Base-by-base conservation (phyloP, 805 yeast species). In the Wickerhamiella cacticola region DNA sequence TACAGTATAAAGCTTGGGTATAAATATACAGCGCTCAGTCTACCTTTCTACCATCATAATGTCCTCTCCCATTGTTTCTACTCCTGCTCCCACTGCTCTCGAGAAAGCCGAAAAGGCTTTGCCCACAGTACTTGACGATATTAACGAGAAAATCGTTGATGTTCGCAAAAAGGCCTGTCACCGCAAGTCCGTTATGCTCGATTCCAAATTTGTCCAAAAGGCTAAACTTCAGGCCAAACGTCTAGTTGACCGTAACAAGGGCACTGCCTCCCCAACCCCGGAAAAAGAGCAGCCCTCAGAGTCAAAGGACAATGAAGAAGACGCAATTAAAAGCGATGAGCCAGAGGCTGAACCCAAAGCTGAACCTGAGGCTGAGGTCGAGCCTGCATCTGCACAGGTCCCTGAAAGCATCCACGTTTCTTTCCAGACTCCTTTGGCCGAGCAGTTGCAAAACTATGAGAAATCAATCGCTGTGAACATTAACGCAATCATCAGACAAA, bases 151-250 rank as follows among this genome's bases (percentile, higher is more conserved):
- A 23, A 4, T 39, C n/a, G 29, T 12, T 19, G 19, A 22, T 15
- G 29, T 23, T 24, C 42, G 42, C 24, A 16, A 22, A n/a, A 39
- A 39, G 15, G 42, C 42, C 12, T 39, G 42, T 23, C 16, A 5
- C 24, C 42, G 42, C 42, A 39, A 39, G 29, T 39, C 42, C 6
- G 29, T 22, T 23, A 25, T 36, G 8, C 25, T 22, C 12, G 29
- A 39, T 7, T 39, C 42, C 18, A 22, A 39, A 22, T 23, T 21
- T 5, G 19, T 39, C 13, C 28, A 22, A 22, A 39, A 39, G 42
- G 42, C 42, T 5, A 39, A 39, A 23, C 42, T 39, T 10, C 42
- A 39, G 15, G 42, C 42, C 15, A 35, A 35, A 35, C 23, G 25
- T 3, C 25, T 35, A 3, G 23, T 19, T 22, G 40, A 35, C 15